Evolutionary conservation across 2,329 filamentous ascomycete species (phyloP).

Genomic region (Leptodontidium sp.): DNA sequence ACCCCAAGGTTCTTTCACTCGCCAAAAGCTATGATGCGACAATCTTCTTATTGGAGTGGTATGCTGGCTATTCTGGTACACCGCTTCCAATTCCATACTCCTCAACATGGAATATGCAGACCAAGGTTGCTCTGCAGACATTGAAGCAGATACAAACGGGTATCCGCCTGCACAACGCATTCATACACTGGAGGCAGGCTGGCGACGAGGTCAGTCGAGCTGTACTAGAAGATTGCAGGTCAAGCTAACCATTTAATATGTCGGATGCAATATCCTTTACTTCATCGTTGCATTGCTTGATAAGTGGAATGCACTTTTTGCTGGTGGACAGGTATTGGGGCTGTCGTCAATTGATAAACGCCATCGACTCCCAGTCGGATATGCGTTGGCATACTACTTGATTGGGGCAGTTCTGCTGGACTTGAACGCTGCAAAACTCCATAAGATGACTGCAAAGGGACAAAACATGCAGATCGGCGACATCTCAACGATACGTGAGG

Average conservation of each 20-base stretch:
- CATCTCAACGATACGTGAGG: constrained; percentile 25
- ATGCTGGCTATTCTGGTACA: constrained; percentile 58
- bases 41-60: constrained; percentile 50
- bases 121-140: constrained; percentile 31
- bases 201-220: constrained; percentile 29
- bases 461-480: constrained; percentile 28
- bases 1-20: constrained; percentile 45
- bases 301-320: constrained; percentile 32
- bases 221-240: not conserved
- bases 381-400: constrained; percentile 32
- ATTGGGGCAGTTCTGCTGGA: constrained; percentile 33
- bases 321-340: constrained; percentile 27
- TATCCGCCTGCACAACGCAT: constrained; percentile 33
- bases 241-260: constrained; percentile 17
- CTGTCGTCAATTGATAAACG: constrained; percentile 17
- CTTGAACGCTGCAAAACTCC: constrained; percentile 29
- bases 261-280: constrained; percentile 36
- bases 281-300: constrained; percentile 34
- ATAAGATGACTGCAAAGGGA: constrained; percentile 24
- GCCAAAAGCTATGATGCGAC: constrained; percentile 53
- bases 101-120: constrained; percentile 54
- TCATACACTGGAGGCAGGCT: constrained; percentile 35
- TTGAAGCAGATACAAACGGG: constrained; percentile 30
- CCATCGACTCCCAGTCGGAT: constrained; percentile 31
- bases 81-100: constrained; percentile 60